A percentile compares a stretch with the other conserved stretches of the same genome.
phyloP scores from a whole-genome alignment of 306 rosid species.

The Oxytropis ochrocephala region DNA sequence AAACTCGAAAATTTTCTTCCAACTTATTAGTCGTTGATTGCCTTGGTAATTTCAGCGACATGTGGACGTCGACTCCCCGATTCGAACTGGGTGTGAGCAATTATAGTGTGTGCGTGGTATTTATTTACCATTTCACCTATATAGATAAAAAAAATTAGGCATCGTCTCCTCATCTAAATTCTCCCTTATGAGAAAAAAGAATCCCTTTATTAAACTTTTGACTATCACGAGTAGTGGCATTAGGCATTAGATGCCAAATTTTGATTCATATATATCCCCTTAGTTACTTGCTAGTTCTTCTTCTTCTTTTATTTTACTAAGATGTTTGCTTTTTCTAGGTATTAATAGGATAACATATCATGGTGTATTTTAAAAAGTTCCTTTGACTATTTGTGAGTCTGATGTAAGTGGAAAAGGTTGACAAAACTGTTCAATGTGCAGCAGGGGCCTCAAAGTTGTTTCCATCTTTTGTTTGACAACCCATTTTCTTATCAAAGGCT shows the following conservation, averaged over 20 bases:
- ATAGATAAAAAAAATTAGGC: too few relatives aligned
- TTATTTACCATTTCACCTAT: too few relatives aligned
- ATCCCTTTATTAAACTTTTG: background rate
- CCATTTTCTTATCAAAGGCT: constrained; percentile 15
- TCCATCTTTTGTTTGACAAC: background rate
- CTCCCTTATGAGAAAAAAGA: background rate
- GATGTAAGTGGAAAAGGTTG: constrained; percentile 24
- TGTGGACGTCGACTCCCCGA: too few relatives aligned
- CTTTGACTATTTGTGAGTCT: constrained; percentile 9
- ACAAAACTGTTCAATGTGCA: background rate
- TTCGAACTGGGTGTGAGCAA: too few relatives aligned
- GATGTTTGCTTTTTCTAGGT: background rate
- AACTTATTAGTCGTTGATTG: too few relatives aligned
- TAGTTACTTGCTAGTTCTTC: background rate
- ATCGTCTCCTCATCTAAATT: too few relatives aligned
- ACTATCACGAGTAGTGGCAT: background rate
- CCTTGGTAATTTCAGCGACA: too few relatives aligned
- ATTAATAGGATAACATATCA: too few relatives aligned
- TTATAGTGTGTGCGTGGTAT: too few relatives aligned
- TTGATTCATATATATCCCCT: background rate
- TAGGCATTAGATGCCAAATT: background rate
- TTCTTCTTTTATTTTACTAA: background rate
- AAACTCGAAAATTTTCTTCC: too few relatives aligned
- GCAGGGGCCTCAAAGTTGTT: background rate
- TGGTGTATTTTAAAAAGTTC: background rate